These are phyloP conservation scores for Malassezia furfur DNA, from an alignment of 1,284 basidiomycete species.

Conservation along the genomic window DNA sequence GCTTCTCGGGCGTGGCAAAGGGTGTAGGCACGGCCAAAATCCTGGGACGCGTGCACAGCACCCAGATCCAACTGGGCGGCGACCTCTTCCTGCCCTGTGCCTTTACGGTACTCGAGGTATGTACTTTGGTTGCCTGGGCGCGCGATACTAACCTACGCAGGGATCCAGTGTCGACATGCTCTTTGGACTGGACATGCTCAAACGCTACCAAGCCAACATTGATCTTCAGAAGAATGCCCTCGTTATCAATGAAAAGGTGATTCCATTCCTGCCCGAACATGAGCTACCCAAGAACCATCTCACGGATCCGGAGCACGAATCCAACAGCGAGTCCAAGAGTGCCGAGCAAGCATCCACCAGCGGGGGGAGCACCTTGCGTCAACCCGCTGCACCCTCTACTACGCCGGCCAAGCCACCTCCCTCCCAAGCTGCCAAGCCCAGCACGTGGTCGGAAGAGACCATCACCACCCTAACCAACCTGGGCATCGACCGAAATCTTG, in stretches of 20 bases:
- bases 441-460: neutral
- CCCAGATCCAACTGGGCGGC: slow-evolving; percentile 77
- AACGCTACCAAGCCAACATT: slow-evolving; percentile 88
- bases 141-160: neutral
- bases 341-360: too few relatives aligned
- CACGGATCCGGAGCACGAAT: neutral
- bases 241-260: slow-evolving; percentile 74
- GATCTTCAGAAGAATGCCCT: slow-evolving; percentile 80
- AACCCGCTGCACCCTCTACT: neutral
- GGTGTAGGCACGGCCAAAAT: slow-evolving; percentile 94
- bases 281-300: slow-evolving; percentile 60
- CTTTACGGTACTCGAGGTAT: slow-evolving; percentile 80
- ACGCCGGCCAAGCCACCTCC: too few relatives aligned
- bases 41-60: slow-evolving; percentile 83
- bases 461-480: slow-evolving; percentile 2
- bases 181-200: slow-evolving; percentile 95
- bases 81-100: slow-evolving; percentile 72
- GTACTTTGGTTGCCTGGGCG: neutral
- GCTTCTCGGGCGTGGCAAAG: slow-evolving; percentile 80
- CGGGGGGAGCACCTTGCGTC: too few relatives aligned
- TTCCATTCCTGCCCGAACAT: slow-evolving; percentile 83
- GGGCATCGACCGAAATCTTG: slow-evolving; percentile 1
- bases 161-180: slow-evolving; percentile 83
- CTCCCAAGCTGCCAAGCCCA: too few relatives aligned
- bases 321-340: too few relatives aligned